Evolutionary conservation across 495 filamentous ascomycete species (phyloP), one percentile per base, ranked within the genome.

Genomic region (Xylaria nigripes): DNA sequence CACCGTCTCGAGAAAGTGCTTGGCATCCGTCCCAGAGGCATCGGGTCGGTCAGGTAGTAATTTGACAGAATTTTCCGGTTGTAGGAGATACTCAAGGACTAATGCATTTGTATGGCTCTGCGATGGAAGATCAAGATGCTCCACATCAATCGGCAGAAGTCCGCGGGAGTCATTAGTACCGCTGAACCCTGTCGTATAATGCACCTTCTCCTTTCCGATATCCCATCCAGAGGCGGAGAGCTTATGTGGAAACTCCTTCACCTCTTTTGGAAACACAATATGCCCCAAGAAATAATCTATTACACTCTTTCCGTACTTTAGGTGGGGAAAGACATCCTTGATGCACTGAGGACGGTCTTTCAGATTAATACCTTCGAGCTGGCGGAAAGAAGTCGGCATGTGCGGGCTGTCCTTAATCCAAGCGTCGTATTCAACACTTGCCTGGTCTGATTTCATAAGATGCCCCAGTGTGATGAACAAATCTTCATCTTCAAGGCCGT

Each of bases 191-290:
- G 79, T 83, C 0, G 79, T 81, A 0, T 76, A 72, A 25, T 80
- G 67, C 0, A 16, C 44, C 56, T 76, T 81, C 3, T 52, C 49
- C 52, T 73, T 69, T 1, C 59, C 78, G 36, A 87, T 71, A 62
- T 90, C 86, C 83, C 86, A 90, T 0, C 82, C 85, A 0, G 85
- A 89, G 0, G 82, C 73, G 0, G 82, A 83, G 1, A 90, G 68
- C 60, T 86, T 91, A 0, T 74, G 53, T 0, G 80, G 76, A 51
- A 86, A 91, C 45, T 80, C 67, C 34, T 77, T 84, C 64, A 81
- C 76, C 51, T 86, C 81, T 55, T 73, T 81, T 0, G 83, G 76
- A 54, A 89, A 91, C 0, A 89, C 82, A 8, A 85, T 55, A 5
- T 72, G 60, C 2, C 77, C 63, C 2, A 91, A 63, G 59, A 79